Evolutionary conservation across 2,329 filamentous ascomycete genomes (phyloP).

Genomic region (Cryphonectria japonica): DNA sequence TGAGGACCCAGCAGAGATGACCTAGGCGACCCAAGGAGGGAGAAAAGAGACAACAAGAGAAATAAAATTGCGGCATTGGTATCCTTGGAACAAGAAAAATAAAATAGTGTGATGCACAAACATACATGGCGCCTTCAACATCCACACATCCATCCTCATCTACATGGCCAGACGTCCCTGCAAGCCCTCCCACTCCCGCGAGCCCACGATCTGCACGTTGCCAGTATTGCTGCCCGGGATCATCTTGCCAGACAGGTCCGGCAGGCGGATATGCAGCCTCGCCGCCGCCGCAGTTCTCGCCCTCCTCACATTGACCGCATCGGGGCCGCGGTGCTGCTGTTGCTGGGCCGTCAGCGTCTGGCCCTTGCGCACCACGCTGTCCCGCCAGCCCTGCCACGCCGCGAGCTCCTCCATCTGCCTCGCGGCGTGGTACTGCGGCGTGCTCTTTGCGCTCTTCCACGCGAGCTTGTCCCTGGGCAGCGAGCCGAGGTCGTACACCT

Average conservation of each 20-base stretch:
- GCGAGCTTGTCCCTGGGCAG: constrained; percentile 63
- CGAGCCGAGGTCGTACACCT: constrained; percentile 61
- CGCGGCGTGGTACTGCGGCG: constrained; percentile 68
- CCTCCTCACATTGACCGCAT: constrained; percentile 35
- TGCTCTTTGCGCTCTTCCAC: constrained; percentile 68
- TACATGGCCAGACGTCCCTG: constrained; percentile 47
- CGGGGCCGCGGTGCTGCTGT: constrained; percentile 31
- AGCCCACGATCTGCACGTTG: constrained; percentile 57
- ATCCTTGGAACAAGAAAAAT: constrained; percentile 19
- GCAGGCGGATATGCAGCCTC: constrained; percentile 55
- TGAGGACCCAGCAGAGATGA: background rate
- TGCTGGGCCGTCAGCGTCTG: constrained; percentile 40
- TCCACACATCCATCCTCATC: background rate
- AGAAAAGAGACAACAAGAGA: background rate
- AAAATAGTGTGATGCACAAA: background rate
- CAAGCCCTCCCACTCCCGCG: constrained; percentile 59
- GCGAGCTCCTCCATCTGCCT: constrained; percentile 68
- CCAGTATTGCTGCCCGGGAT: constrained; percentile 40
- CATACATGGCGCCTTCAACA: background rate
- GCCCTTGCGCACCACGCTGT: constrained; percentile 58
- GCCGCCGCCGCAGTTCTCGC: constrained; percentile 44
- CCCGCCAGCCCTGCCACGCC: constrained; percentile 62
- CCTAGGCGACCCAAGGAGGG: too few species aligned
- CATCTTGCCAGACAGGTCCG: constrained; percentile 50
- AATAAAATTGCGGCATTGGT: constrained; percentile 24